Evolutionary conservation across 208 protist species (phyloP).

Genomic region (Crithidia expoeki): DNA sequence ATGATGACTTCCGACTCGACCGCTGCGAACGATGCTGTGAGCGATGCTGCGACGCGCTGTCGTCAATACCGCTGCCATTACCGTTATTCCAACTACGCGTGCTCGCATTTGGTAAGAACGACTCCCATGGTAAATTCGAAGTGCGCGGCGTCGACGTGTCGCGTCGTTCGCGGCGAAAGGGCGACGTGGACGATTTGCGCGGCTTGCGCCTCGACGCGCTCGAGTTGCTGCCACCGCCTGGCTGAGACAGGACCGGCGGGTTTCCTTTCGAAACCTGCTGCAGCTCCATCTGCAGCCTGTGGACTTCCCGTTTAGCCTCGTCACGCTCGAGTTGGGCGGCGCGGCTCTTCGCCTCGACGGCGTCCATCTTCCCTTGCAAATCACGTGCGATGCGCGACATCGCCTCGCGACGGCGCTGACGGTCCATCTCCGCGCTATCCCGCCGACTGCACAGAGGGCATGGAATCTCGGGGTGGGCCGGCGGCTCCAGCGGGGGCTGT

Average conservation of each 20-base stretch:
- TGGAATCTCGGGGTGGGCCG: constrained; percentile 62
- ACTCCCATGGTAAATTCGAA: neutral
- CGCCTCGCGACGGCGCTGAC: constrained; percentile 55
- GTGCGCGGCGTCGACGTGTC: constrained; percentile 7
- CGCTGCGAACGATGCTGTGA: neutral
- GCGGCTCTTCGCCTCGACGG: constrained; percentile 70
- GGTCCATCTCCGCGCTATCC: constrained; percentile 57
- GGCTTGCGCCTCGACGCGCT: neutral
- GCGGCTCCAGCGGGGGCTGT: constrained; percentile 68
- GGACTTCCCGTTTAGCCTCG: constrained; percentile 49
- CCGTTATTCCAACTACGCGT: neutral
- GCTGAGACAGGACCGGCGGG: neutral
- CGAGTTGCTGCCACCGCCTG: neutral
- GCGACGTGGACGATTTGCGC: constrained; percentile 5
- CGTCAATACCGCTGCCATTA: neutral
- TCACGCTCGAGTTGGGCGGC: constrained; percentile 74
- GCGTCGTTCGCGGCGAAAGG: neutral
- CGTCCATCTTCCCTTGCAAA: constrained; percentile 75
- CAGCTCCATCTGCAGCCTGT: constrained; percentile 50
- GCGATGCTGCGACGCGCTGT: neutral
- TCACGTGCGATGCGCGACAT: constrained; percentile 75
- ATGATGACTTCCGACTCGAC: neutral
- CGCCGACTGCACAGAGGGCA: constrained; percentile 78
- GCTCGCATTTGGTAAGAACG: constrained; percentile 7
- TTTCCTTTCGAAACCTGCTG: constrained; percentile 34